phyloP scores from a whole-genome alignment of 352 stramenopile genomes.

The Globisporangium uncinulatum region DNA sequence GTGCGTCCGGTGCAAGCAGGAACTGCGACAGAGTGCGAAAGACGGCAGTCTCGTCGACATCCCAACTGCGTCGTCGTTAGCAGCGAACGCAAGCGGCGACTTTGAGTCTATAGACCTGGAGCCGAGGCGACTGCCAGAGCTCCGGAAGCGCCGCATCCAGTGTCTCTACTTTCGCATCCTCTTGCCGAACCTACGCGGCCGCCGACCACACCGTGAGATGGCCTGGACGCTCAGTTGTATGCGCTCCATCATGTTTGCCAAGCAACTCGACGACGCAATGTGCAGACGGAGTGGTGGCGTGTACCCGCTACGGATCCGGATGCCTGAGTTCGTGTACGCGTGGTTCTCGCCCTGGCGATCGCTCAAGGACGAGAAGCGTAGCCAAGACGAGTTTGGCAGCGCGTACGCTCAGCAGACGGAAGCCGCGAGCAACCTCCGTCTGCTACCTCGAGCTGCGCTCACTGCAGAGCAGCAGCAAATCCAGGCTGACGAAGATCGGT shows the following conservation, averaged over 20 bases:
- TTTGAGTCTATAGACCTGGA: background rate
- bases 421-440: conserved; percentile 1
- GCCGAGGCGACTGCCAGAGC: conserved; percentile 9
- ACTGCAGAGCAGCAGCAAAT: conserved; percentile 31
- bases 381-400: conserved; percentile 22
- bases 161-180: conserved; percentile 90
- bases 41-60: conserved; percentile 9
- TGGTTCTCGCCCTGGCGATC: conserved; percentile 85
- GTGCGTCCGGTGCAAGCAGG: conserved; percentile 60
- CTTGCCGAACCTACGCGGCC: conserved; percentile 83
- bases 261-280: conserved; percentile 80
- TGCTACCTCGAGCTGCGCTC: conserved; percentile 3
- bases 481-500: conserved; percentile 86
- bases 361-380: conserved; percentile 49
- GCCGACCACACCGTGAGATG: conserved; percentile 66
- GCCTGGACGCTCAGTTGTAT: conserved; percentile 89
- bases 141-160: conserved; percentile 48
- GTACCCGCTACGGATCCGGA: conserved; percentile 63
- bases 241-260: conserved; percentile 86
- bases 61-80: background rate
- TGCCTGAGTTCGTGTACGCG: conserved; percentile 92
- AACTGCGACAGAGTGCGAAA: conserved; percentile 30
- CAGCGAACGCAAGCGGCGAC: background rate
- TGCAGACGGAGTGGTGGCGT: conserved; percentile 36
- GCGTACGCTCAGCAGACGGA: background rate